These are phyloP conservation scores for Aspergillus versicolor DNA, from an alignment of 2,329 filamentous ascomycete species.

Conservation along the genomic window DNA sequence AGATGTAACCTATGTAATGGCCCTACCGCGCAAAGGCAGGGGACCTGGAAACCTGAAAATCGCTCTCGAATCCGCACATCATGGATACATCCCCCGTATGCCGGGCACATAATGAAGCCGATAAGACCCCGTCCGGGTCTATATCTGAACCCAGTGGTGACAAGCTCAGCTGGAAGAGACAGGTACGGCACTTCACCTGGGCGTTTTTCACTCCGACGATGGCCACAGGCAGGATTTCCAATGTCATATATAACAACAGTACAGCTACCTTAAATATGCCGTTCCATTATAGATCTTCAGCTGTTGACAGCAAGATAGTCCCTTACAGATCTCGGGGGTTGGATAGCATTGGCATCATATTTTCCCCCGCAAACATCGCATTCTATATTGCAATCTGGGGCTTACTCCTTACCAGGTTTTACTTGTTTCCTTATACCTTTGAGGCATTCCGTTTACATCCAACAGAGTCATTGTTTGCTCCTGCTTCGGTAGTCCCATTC, in stretches of 20 bases:
- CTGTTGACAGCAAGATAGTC: conserved; percentile 33
- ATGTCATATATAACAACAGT: conserved; percentile 58
- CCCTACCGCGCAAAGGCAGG: too few relatives aligned
- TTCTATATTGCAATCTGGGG: conserved; percentile 64
- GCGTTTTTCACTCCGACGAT: conserved; percentile 75
- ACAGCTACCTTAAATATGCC: conserved; percentile 22
- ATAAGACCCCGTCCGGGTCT: conserved; percentile 8
- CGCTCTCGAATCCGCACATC: too few relatives aligned
- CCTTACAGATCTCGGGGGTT: conserved; percentile 58
- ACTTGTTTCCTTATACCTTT: conserved; percentile 68
- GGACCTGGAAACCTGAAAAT: too few relatives aligned
- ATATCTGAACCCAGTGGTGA: conserved; percentile 19
- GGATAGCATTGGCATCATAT: conserved; percentile 57
- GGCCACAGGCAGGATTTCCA: conserved; percentile 61
- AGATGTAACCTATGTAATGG: too few relatives aligned
- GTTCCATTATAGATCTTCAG: background rate
- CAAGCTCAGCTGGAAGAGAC: conserved; percentile 49
- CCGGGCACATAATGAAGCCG: too few relatives aligned
- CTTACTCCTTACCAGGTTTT: conserved; percentile 68
- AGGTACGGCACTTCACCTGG: conserved; percentile 68
- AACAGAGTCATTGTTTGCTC: conserved; percentile 75
- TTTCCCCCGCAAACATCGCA: conserved; percentile 63
- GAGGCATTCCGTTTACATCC: conserved; percentile 71
- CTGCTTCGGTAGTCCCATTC: conserved; percentile 65
- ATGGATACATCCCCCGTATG: too few relatives aligned